Conservation (phyloP, 352 stramenopile genomes). For the Phytophthora agathidicida region DNA sequence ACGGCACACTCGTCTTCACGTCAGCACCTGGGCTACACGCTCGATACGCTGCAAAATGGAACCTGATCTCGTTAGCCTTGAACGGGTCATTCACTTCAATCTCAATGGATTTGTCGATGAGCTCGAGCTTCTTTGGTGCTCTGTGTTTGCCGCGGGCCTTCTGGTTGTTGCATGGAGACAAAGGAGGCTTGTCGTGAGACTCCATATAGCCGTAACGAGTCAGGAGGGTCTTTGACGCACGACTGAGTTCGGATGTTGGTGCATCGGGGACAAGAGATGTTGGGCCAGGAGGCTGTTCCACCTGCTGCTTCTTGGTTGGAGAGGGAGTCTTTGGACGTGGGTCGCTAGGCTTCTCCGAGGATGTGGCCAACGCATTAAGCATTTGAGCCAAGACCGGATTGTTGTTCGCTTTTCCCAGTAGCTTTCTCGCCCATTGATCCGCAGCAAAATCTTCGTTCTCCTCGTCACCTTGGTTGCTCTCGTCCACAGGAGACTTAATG, state of each 20-base stretch:
- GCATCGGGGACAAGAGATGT: constrained; percentile 12
- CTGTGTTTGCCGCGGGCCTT: constrained; percentile 11
- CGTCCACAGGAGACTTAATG: constrained; percentile 5
- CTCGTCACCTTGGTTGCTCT: constrained; percentile 27
- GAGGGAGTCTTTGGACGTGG: constrained; percentile 28
- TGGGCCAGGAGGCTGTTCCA: not conserved
- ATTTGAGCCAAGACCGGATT: constrained; percentile 65
- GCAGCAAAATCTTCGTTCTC: constrained; percentile 32
- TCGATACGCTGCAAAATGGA: constrained; percentile 92
- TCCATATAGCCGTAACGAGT: constrained; percentile 87
- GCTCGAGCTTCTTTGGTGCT: constrained; percentile 2
- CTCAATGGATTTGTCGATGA: constrained; percentile 54
- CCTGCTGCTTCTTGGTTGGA: constrained; percentile 35
- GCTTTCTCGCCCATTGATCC: constrained; percentile 64
- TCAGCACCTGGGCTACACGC: constrained; percentile 7
- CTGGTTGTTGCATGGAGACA: constrained; percentile 31
- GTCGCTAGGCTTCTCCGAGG: constrained; percentile 21
- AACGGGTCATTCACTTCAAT: constrained; percentile 80
- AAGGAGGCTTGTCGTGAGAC: constrained; percentile 32
- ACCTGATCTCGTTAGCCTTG: constrained; percentile 84
- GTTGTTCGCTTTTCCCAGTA: constrained; percentile 58
- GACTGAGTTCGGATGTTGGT: constrained; percentile 64
- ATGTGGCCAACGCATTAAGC: constrained; percentile 60
- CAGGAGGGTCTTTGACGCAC: constrained; percentile 86
- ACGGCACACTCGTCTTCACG: constrained; percentile 2